Percentiles rank a stretch among this genome's conserved stretches.
phyloP scores from a whole-genome alignment of 495 filamentous ascomycete genomes.

The Neurospora sp. region DNA sequence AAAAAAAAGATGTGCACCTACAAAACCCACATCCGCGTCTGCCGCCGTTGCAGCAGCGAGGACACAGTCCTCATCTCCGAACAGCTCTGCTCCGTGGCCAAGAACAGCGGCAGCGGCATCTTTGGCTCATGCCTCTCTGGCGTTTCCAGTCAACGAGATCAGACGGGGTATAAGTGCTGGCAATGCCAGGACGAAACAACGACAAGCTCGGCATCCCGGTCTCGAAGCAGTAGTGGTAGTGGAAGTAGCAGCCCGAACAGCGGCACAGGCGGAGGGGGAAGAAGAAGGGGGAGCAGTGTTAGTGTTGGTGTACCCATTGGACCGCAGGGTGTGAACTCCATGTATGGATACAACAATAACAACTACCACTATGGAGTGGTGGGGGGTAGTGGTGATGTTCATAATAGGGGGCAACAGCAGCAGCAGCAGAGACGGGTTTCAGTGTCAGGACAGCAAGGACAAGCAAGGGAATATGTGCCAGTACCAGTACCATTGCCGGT shows the following conservation, averaged over 20 bases:
- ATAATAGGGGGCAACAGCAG: neutral
- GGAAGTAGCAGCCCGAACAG: neutral
- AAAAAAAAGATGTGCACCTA: conserved; percentile 30
- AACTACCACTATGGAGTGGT: neutral
- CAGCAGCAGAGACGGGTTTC: neutral
- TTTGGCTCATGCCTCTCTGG: conserved; percentile 31
- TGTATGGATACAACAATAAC: neutral
- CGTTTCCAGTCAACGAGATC: conserved; percentile 17
- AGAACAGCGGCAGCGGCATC: conserved; percentile 23
- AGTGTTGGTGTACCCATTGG: neutral
- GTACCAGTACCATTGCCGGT: neutral
- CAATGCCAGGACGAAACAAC: conserved; percentile 24
- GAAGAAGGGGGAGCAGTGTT: neutral
- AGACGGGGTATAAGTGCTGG: conserved; percentile 30
- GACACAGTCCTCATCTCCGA: conserved; percentile 37
- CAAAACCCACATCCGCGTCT: conserved; percentile 30
- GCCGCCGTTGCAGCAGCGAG: conserved; percentile 25
- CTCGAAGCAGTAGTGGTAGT: neutral
- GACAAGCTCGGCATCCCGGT: neutral
- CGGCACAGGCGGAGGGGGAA: neutral
- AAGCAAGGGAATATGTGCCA: neutral
- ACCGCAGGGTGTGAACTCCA: neutral
- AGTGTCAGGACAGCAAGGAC: neutral
- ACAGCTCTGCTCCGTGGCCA: conserved; percentile 23
- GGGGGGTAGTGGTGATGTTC: neutral